These are phyloP conservation scores for Vitis hybrid DNA, from an alignment of 177 flowering plant species.

Conservation along the genomic window DNA sequence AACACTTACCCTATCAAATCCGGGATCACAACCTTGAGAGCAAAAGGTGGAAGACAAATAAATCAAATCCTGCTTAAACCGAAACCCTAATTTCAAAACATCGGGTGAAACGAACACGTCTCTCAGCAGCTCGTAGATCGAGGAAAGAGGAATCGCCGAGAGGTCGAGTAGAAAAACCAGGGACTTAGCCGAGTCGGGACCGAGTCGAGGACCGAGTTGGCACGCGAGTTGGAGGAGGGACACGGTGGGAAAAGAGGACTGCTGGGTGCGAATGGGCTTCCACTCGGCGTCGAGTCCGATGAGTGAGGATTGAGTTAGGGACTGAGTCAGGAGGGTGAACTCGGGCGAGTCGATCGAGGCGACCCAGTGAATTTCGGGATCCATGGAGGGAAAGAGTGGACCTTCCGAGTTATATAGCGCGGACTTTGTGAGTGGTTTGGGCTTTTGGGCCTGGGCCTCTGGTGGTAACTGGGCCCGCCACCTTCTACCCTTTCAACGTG, in stretches of 20 bases:
- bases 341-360: conserved; percentile 64
- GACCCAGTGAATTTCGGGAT: conserved; percentile 42
- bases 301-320: conserved; percentile 56
- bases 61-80: conserved; percentile 83
- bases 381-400: conserved; percentile 11
- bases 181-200: conserved; percentile 20
- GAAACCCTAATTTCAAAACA: conserved; percentile 75
- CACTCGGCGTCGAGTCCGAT: conserved; percentile 94
- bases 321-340: conserved; percentile 51
- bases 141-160: conserved; percentile 37
- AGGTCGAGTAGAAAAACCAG: conserved; percentile 71
- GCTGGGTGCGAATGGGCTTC: conserved; percentile 59
- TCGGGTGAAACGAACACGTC: conserved; percentile 62
- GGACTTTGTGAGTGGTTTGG: no score
- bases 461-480: no score
- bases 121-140: conserved; percentile 54
- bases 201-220: conserved; percentile 27
- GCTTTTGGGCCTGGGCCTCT: no score
- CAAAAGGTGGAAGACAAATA: conserved; percentile 77
- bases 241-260: conserved; percentile 64
- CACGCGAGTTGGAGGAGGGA: conserved; percentile 89
- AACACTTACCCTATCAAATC: conserved; percentile 61
- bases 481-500: no score
- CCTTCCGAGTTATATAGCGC: background rate
- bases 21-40: conserved; percentile 57